Evolutionary conservation across 768 basidiomycete species (phyloP).

Genomic region (Leucosporidium scottii): DNA sequence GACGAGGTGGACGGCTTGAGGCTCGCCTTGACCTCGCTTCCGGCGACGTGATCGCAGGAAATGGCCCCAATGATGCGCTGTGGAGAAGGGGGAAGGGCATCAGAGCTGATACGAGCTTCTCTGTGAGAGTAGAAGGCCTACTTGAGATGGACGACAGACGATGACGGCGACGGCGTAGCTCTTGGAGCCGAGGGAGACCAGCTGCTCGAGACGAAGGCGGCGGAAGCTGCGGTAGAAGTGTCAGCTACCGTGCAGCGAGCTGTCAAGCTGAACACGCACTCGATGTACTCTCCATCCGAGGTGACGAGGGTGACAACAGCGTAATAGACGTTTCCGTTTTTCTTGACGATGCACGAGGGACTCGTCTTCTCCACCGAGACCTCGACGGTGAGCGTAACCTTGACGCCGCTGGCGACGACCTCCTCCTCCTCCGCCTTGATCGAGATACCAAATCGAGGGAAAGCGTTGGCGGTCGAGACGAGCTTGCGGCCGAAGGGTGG

Average conservation of each 20-base stretch:
- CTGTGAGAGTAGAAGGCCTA: too few species aligned
- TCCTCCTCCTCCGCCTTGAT: conserved; percentile 7
- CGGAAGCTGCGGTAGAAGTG: conserved; percentile 13
- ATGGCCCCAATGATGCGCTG: too few species aligned
- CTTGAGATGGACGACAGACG: conserved; percentile 34
- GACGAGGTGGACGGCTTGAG: too few species aligned
- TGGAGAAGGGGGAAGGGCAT: too few species aligned
- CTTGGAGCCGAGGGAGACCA: conserved; percentile 11
- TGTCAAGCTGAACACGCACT: too few species aligned
- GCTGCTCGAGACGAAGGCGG: conserved; percentile 15
- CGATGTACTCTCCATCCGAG: conserved; percentile 28
- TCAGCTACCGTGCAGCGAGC: too few species aligned
- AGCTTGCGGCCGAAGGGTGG: conserved; percentile 26
- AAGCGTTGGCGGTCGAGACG: conserved; percentile 6
- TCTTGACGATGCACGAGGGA: conserved; percentile 10
- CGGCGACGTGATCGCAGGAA: too few species aligned
- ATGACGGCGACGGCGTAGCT: conserved; percentile 15
- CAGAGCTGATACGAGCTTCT: too few species aligned
- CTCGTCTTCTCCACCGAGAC: conserved; percentile 16
- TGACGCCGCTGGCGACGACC: conserved; percentile 13
- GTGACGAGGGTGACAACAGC: conserved; percentile 20
- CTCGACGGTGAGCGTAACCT: conserved; percentile 10
- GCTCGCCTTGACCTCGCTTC: too few species aligned
- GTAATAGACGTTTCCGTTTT: conserved; percentile 9
- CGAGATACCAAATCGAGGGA: conserved; percentile 26